Base-by-base conservation (phyloP, 192 early-diverging fungal genomes). In the Backusella morwellensis region DNA sequence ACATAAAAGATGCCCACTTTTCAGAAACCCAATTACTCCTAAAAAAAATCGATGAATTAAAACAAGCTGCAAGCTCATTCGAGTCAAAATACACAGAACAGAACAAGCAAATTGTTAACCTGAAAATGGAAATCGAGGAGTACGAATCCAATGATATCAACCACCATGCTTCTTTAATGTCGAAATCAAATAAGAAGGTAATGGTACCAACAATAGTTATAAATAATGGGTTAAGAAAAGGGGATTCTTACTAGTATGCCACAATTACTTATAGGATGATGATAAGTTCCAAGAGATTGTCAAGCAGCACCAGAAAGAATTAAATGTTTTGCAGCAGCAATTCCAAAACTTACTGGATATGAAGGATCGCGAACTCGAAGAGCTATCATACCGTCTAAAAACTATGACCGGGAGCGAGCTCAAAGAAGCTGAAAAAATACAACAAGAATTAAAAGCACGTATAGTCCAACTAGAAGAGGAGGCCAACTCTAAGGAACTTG, bases 291-390 rank as follows among this genome's bases (percentile, higher is more conserved):
- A 42, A 36, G 44, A 42, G 14, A 69, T 77, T 35, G 69, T 77
- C 59, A 32, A 41, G 11, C 76, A 77, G 14, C 70, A 77, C 50
- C 76, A 77, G 21, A 77, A 77, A 19, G 76, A 77, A 59, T 50
- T 77, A 15, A 40, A 77, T 19, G 69, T 77, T 26, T 63, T 77
- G 42, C 67, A 69, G 23, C 42, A 74, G 2, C 72, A 82, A 42
- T 79, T 82, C 19, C 73, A 79, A 38, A 35, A 52, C 11, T n/a
- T 80, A 29, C 47, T 80, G 15, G 74, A 75, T n/a, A 75, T 47
- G 23, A 82, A 82, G 34, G 78, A 82, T 17, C 29, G 29, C 8
- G 77, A 82, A 23, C 15, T 82, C 6, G 70, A 82, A 17, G 77
- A 76, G 0, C 56, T 67, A 35, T 54, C 36, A 12, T 35, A 73